Conservation (phyloP, 2,329 filamentous ascomycete genomes). For the Rhinocladiella mackenziei region DNA sequence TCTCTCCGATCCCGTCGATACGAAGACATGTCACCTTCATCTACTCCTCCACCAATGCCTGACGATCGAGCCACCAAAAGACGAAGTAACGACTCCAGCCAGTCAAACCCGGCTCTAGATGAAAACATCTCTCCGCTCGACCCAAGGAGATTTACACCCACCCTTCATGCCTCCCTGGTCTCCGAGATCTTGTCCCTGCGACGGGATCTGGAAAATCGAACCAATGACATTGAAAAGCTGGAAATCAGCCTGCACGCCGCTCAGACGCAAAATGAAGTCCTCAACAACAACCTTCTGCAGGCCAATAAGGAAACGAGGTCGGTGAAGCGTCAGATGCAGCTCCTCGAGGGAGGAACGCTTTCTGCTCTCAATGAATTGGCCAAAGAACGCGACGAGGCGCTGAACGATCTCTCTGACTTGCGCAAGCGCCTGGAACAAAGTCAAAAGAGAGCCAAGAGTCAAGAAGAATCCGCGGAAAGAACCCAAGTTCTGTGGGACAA, state of each 20-base stretch:
- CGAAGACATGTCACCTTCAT: slow-evolving; percentile 44
- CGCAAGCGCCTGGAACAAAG: slow-evolving; percentile 71
- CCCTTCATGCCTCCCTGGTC: slow-evolving; percentile 87
- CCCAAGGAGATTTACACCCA: slow-evolving; percentile 89
- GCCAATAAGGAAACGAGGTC: slow-evolving; percentile 73
- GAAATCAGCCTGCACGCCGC: slow-evolving; percentile 69
- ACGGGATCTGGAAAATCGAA: slow-evolving; percentile 86
- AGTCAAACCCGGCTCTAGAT: slow-evolving; percentile 46
- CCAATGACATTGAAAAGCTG: slow-evolving; percentile 77
- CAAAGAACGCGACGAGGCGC: slow-evolving; percentile 78
- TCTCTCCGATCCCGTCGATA: slow-evolving; percentile 65
- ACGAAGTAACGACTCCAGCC: slow-evolving; percentile 36
- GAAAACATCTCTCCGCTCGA: slow-evolving; percentile 74
- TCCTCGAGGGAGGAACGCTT: slow-evolving; percentile 82
- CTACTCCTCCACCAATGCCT: slow-evolving; percentile 57
- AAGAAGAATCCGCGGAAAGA: slow-evolving; percentile 78
- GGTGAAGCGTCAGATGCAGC: slow-evolving; percentile 76
- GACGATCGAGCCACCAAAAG: slow-evolving; percentile 40
- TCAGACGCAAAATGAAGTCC: slow-evolving; percentile 68
- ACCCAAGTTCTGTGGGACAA: slow-evolving; percentile 76
- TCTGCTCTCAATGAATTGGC: slow-evolving; percentile 80
- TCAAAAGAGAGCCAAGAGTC: slow-evolving; percentile 71
- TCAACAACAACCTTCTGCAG: slow-evolving; percentile 59
- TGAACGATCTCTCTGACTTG: slow-evolving; percentile 67
- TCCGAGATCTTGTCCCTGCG: slow-evolving; percentile 86